A percentile compares a stretch with the other conserved stretches of the same genome.
Conservation (phyloP, 2,329 filamentous ascomycete species). For the Scleromitrula shiraiana region DNA sequence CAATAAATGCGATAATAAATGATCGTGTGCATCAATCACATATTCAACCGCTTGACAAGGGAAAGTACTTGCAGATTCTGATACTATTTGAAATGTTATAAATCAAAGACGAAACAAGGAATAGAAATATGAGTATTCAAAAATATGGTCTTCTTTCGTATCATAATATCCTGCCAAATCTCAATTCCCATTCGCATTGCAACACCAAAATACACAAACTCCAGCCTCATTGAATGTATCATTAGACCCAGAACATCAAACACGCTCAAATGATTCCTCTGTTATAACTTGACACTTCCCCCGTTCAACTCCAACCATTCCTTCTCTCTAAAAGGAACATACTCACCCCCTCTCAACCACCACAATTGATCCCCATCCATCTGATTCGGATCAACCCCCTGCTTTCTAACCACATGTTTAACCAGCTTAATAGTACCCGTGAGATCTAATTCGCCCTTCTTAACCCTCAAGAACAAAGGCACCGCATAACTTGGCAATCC, state of each 20-base stretch:
- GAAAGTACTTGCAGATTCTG: too few relatives aligned
- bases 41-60: too few relatives aligned
- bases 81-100: too few relatives aligned
- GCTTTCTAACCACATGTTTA: conserved; percentile 62
- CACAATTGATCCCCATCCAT: conserved; percentile 42
- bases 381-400: conserved; percentile 63
- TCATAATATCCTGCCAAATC: not conserved
- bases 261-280: not conserved
- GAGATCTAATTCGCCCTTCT: conserved; percentile 46
- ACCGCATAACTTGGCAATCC: conserved; percentile 66
- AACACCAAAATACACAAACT: not conserved
- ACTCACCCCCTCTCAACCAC: conserved; percentile 53
- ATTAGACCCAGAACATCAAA: not conserved
- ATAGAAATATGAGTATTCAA: too few relatives aligned
- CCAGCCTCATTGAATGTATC: too few relatives aligned
- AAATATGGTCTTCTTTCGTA: too few relatives aligned
- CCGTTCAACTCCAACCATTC: conserved; percentile 64
- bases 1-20: too few relatives aligned
- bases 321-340: conserved; percentile 55
- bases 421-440: conserved; percentile 89
- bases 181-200: not conserved
- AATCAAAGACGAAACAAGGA: too few relatives aligned
- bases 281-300: conserved; percentile 51
- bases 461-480: conserved; percentile 68
- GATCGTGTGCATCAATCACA: too few relatives aligned